Evolutionary conservation across 805 yeast species (phyloP).

Genomic region (Candida sithepensis): DNA sequence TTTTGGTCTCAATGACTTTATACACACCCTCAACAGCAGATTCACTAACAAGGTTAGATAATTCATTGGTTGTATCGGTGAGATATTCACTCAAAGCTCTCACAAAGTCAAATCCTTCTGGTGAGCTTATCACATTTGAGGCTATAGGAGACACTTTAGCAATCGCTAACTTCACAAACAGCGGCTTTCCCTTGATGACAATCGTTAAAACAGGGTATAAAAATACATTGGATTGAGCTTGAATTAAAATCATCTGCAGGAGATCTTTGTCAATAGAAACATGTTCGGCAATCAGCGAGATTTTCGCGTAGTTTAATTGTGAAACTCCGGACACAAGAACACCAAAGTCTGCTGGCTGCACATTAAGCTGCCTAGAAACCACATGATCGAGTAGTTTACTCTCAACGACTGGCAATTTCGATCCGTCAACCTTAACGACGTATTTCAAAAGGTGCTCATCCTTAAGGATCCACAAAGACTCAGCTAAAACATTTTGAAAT

Average conservation of each 20-base stretch:
- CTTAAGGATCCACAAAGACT: slow-evolving; percentile 21
- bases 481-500: slow-evolving; percentile 7
- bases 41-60: not conserved
- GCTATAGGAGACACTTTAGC: not conserved
- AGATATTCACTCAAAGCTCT: not conserved
- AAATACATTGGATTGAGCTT: not conserved
- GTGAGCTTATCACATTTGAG: not conserved
- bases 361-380: slow-evolving; percentile 3
- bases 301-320: too few relatives aligned
- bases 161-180: not conserved
- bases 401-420: not conserved
- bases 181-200: not conserved
- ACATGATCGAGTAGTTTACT: slow-evolving; percentile 1
- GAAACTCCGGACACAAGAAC: too few relatives aligned
- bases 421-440: not conserved
- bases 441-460: slow-evolving; percentile 4
- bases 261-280: not conserved
- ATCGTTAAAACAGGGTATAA: not conserved
- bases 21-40: slow-evolving; percentile 7
- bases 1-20: slow-evolving; percentile 1
- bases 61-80: not conserved
- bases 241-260: not conserved
- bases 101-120: slow-evolving; percentile 8
- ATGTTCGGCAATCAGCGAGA: not conserved
- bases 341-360: not conserved